These are phyloP conservation scores for Sugiyamaella grinbergsii DNA, from an alignment of 1,139 yeast species.

Conservation along the genomic window DNA sequence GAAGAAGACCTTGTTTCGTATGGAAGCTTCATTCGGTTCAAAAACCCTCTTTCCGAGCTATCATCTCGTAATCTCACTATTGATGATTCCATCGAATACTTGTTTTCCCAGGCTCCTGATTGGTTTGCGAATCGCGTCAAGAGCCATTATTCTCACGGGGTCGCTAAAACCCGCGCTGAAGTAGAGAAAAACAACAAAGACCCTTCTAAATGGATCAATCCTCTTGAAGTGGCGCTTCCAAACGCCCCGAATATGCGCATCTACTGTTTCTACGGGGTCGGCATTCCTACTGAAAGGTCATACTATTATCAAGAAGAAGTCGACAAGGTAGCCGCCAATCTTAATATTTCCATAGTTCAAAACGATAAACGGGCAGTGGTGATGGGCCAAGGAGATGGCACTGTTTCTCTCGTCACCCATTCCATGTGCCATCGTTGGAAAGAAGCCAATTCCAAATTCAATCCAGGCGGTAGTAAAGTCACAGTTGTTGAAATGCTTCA, in stretches of 20 bases:
- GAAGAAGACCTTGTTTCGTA: slow-evolving; percentile 50
- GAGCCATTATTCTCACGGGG: slow-evolving; percentile 77
- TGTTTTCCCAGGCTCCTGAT: slow-evolving; percentile 65
- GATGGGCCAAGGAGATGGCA: slow-evolving; percentile 94
- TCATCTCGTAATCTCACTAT: slow-evolving; percentile 64
- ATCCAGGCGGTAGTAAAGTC: slow-evolving; percentile 75
- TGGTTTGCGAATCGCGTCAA: slow-evolving; percentile 71
- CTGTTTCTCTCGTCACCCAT: slow-evolving; percentile 84
- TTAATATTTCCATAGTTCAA: slow-evolving; percentile 65
- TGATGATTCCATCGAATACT: slow-evolving; percentile 62
- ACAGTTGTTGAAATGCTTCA: slow-evolving; percentile 88
- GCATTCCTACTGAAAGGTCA: slow-evolving; percentile 93
- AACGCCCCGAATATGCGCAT: slow-evolving; percentile 90
- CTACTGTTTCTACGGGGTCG: slow-evolving; percentile 91
- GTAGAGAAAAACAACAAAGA: slow-evolving; percentile 62
- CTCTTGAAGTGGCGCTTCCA: slow-evolving; percentile 87
- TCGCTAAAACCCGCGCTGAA: slow-evolving; percentile 62
- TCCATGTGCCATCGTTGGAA: slow-evolving; percentile 85
- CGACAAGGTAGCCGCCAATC: slow-evolving; percentile 48
- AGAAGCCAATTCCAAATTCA: slow-evolving; percentile 65
- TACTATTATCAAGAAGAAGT: slow-evolving; percentile 76
- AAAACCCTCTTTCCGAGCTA: slow-evolving; percentile 47
- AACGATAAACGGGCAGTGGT: slow-evolving; percentile 67
- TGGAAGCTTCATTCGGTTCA: slow-evolving; percentile 77
- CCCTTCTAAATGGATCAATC: slow-evolving; percentile 86